Conservation (phyloP, 2,329 filamentous ascomycete species). For the Apiospora aurea region DNA sequence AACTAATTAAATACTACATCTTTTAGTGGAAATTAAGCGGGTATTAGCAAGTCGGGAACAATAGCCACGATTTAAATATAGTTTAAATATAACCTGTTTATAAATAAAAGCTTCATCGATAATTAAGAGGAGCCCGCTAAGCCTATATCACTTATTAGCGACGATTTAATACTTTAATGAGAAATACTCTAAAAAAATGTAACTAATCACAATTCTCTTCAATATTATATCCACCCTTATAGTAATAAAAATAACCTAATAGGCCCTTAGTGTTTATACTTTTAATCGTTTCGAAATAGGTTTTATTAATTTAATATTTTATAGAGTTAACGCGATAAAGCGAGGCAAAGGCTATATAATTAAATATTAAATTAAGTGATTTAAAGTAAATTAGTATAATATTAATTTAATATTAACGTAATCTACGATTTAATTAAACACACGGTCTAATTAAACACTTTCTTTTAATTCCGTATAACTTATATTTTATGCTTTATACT, state of each 20-base stretch:
- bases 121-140: not conserved
- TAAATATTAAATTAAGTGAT: not conserved
- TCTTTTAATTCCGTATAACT: too few relatives aligned
- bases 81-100: slow-evolving; percentile 1
- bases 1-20: not conserved
- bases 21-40: slow-evolving; percentile 3
- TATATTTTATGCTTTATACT: too few relatives aligned
- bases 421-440: too few relatives aligned
- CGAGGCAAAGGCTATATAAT: too few relatives aligned
- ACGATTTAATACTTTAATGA: not conserved
- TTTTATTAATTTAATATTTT: too few relatives aligned
- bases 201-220: slow-evolving; percentile 2
- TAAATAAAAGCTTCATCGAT: not conserved
- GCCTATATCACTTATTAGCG: not conserved
- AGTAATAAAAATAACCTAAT: not conserved
- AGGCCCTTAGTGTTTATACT: too few relatives aligned
- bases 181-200: not conserved
- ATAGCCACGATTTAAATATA: not conserved
- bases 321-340: too few relatives aligned
- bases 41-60: slow-evolving; percentile 3
- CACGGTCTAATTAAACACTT: too few relatives aligned
- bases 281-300: too few relatives aligned
- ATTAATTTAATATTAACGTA: not conserved
- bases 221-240: not conserved
- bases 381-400: not conserved